Evolutionary conservation across 2,329 filamentous ascomycete species (phyloP).

Genomic region (Nigrospora sphaerica): DNA sequence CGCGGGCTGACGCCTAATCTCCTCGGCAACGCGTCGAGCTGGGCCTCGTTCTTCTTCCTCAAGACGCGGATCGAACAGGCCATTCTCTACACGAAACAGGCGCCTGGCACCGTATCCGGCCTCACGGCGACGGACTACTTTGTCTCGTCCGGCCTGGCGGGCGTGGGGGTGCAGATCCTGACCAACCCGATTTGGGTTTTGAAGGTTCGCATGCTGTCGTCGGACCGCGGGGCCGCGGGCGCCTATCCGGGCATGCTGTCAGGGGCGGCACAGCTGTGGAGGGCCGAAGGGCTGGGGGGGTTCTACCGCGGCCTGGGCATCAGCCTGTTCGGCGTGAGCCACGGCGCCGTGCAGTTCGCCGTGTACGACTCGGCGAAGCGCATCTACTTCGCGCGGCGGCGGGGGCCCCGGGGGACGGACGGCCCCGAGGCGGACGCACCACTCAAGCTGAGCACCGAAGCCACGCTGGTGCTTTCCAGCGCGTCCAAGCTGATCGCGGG

Average conservation of each 20-base stretch:
- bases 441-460: slow-evolving; percentile 56
- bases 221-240: slow-evolving; percentile 63
- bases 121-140: slow-evolving; percentile 71
- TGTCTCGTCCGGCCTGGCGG: slow-evolving; percentile 61
- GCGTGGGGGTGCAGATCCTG: slow-evolving; percentile 68
- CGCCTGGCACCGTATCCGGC: background rate
- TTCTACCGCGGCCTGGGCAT: slow-evolving; percentile 86
- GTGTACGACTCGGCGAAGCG: slow-evolving; percentile 72
- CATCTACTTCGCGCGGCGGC: slow-evolving; percentile 43
- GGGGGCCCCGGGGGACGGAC: slow-evolving; percentile 5
- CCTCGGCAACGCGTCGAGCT: slow-evolving; percentile 81
- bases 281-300: slow-evolving; percentile 65
- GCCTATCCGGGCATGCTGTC: slow-evolving; percentile 75
- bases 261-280: slow-evolving; percentile 61
- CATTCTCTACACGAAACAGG: slow-evolving; percentile 27
- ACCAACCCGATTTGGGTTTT: slow-evolving; percentile 98
- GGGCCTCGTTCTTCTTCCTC: slow-evolving; percentile 88
- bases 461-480: slow-evolving; percentile 75
- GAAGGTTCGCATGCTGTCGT: slow-evolving; percentile 94
- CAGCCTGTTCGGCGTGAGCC: slow-evolving; percentile 77
- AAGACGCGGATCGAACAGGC: slow-evolving; percentile 48
- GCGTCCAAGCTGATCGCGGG: slow-evolving; percentile 81
- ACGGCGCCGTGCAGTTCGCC: slow-evolving; percentile 93
- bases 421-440: slow-evolving; percentile 15
- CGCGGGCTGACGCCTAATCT: slow-evolving; percentile 86